Evolutionary conservation across 495 filamentous ascomycete genomes (phyloP).

Genomic region (Penicillium parvum): DNA sequence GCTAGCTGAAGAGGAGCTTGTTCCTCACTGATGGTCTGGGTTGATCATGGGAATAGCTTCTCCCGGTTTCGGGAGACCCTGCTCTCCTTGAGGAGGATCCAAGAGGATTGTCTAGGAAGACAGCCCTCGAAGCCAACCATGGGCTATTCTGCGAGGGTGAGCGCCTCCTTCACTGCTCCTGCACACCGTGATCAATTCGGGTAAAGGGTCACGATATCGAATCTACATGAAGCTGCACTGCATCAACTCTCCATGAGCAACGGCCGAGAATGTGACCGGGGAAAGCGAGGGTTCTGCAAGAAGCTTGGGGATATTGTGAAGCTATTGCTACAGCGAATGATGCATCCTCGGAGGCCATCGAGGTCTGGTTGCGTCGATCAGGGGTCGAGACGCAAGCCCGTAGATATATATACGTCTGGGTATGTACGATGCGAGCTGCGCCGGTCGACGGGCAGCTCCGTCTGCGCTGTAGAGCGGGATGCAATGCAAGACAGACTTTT

Average conservation of each 20-base stretch:
- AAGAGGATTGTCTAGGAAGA: no score
- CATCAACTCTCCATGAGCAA: constrained; percentile 3
- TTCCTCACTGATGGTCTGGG: no score
- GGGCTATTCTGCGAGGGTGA: no score
- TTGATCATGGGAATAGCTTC: no score
- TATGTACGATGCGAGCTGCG: neutral
- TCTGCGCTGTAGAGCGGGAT: constrained; percentile 16
- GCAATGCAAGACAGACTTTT: constrained; percentile 26
- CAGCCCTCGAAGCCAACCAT: no score
- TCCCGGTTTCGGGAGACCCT: no score
- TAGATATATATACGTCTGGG: constrained; percentile 19
- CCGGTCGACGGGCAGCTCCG: constrained; percentile 8
- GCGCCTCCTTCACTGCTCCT: no score
- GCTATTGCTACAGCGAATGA: no score
- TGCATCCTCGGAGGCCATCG: constrained; percentile 4
- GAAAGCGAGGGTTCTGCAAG: constrained; percentile 16
- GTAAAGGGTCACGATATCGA: neutral
- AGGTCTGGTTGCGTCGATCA: constrained; percentile 16
- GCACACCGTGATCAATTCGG: no score
- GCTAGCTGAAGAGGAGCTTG: no score
- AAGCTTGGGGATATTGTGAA: no score
- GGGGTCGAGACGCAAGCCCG: constrained; percentile 11
- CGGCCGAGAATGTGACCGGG: constrained; percentile 5
- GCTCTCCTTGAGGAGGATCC: no score
- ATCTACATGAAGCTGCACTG: constrained; percentile 4